Base-by-base conservation (phyloP, 139 green algal species). In the Tetradesmus obliquus region DNA sequence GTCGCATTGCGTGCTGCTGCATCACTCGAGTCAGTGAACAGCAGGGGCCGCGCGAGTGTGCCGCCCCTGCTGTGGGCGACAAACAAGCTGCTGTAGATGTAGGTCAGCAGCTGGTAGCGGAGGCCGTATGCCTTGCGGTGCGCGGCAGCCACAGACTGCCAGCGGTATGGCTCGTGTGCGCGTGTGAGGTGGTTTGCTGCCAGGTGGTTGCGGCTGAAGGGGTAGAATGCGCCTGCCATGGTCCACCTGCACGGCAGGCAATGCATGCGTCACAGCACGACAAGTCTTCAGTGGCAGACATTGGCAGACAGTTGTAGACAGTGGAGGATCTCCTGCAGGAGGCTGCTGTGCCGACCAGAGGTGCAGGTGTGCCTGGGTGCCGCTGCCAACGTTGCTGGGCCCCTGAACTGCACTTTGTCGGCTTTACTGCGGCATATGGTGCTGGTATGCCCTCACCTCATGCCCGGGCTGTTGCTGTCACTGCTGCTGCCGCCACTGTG, bases 161-260 rank as follows among this genome's bases (percentile, higher is more conserved):
- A 98, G 20, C 90, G 74, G 82, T 98, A 97, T 45, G 95, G 94
- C 91, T 97, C 95, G 88, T 95, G 94, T 66, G 66, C 10, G 3
- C 66, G 66, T 6, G 5, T 24, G 17, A 76, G 66, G 17, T 76
- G 66, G 66, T 2, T 2, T 76, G 17, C 17, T n/a, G 45, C 79
- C n/a, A 74, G 82, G 82, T 97, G 96, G 88, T 94, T 89, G 5
- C 96, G 84, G 2, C 86, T 57, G 72, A 97, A 97, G 86, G 95
- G 95, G 62, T 95, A 95, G 91, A 95, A 95, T 15, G 94, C 93
- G 0, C 94, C 95, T 9, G 91, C 84, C 22, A 71, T 71, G 12
- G 93, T 92, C 96, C 96, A 97, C 72, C 88, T 82, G 24, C 76
- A 19, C 5, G 4, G 9, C 71, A 79, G n/a, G n/a, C n/a, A n/a